A percentile compares a stretch with the other conserved stretches of the same genome.
Conservation (phyloP, 257 asterid genomes). For the Gentiana straminea region DNA sequence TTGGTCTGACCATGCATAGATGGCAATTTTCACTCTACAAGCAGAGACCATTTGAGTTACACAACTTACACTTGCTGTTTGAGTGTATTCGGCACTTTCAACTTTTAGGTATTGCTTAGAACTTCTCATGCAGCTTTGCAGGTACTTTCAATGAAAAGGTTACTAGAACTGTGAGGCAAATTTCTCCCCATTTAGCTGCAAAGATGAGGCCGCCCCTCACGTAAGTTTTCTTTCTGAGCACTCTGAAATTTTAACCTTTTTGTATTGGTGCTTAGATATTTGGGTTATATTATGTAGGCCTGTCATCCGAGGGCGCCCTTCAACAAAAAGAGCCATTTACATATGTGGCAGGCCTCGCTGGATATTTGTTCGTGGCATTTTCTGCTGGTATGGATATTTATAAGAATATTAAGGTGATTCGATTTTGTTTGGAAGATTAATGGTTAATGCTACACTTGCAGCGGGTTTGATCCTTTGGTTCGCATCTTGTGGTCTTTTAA, state of each 20-base stretch:
- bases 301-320: constrained; percentile 97
- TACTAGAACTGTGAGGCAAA: constrained; percentile 78
- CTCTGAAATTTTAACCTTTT: background rate
- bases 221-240: constrained; percentile 29
- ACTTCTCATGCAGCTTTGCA: constrained; percentile 62
- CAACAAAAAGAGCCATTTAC: constrained; percentile 65
- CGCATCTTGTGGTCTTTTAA: constrained; percentile 65
- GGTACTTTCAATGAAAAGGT: constrained; percentile 89
- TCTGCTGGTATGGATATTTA: constrained; percentile 34
- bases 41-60: no score
- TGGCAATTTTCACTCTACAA: no score
- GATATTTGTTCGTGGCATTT: constrained; percentile 62
- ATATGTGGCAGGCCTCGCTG: constrained; percentile 95
- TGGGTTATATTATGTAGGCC: constrained; percentile 43
- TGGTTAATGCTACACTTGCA: constrained; percentile 20
- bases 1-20: no score
- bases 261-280: no score
- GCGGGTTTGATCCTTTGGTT: constrained; percentile 79
- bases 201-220: constrained; percentile 95
- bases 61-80: no score
- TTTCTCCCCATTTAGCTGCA: constrained; percentile 97
- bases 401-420: background rate
- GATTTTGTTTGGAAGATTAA: background rate
- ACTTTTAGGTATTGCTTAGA: background rate
- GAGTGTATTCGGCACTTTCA: no score